These are phyloP conservation scores for Coccomyxa sp. DNA, from an alignment of 139 green algal species.

Conservation along the genomic window DNA sequence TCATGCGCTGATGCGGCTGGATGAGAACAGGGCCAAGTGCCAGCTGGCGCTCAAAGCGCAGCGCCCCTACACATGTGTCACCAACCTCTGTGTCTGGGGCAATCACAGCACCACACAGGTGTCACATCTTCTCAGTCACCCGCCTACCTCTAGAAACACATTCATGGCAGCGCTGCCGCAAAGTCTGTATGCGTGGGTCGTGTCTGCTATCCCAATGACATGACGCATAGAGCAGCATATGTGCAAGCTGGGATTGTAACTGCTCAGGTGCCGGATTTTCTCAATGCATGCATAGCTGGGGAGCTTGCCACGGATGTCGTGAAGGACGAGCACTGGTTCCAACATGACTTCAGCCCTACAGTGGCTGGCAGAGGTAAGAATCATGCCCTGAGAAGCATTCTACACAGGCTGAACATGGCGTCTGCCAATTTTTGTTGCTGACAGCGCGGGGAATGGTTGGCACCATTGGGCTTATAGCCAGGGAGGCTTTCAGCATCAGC, in stretches of 20 bases:
- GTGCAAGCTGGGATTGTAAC: neutral
- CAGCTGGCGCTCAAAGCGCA: constrained; percentile 85
- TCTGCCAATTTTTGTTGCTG: no score
- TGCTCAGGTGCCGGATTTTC: constrained; percentile 81
- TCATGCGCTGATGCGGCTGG: constrained; percentile 76
- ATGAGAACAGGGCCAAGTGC: constrained; percentile 90
- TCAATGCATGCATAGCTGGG: constrained; percentile 87
- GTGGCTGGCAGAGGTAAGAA: constrained; percentile 64
- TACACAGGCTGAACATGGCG: no score
- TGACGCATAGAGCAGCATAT: no score
- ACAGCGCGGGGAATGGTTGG: no score
- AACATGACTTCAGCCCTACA: constrained; percentile 85
- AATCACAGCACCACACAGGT: constrained; percentile 95
- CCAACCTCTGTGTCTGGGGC: constrained; percentile 82
- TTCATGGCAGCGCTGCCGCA: no score
- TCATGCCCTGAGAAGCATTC: no score
- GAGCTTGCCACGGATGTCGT: constrained; percentile 77
- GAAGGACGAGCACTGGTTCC: constrained; percentile 57
- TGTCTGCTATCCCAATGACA: no score
- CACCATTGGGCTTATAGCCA: no score
- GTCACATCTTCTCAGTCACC: no score
- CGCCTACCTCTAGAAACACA: no score
- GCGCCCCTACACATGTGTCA: constrained; percentile 87
- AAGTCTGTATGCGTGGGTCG: no score
- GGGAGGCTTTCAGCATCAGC: no score